These are phyloP conservation scores for Talaromyces trachyspermus DNA, from an alignment of 495 filamentous ascomycete species.

Conservation along the genomic window DNA sequence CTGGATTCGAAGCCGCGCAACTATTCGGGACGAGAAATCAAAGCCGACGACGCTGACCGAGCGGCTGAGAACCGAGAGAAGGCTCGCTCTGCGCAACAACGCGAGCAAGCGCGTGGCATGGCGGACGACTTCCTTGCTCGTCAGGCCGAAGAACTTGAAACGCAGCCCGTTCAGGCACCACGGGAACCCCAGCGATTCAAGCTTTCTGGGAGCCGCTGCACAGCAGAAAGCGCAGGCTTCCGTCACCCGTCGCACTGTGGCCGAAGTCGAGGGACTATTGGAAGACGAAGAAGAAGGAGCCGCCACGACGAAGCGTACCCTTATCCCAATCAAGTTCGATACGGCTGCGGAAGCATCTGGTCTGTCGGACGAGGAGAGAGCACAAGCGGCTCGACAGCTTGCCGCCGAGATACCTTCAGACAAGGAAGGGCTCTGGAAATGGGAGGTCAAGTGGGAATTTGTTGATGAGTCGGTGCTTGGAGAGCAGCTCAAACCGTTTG, in stretches of 20 bases:
- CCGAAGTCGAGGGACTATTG: slow-evolving; percentile 87
- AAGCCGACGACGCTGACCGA: slow-evolving; percentile 75
- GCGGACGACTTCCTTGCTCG: slow-evolving; percentile 89
- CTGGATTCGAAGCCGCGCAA: slow-evolving; percentile 77
- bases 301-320: slow-evolving; percentile 62
- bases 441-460: slow-evolving; percentile 90
- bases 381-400: slow-evolving; percentile 68
- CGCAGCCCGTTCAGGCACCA: slow-evolving; percentile 41
- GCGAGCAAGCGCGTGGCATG: slow-evolving; percentile 74
- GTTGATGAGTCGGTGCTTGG: slow-evolving; percentile 76
- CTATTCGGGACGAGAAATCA: slow-evolving; percentile 65
- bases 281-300: slow-evolving; percentile 89
- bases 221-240: slow-evolving; percentile 70
- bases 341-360: slow-evolving; percentile 57
- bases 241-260: slow-evolving; percentile 70
- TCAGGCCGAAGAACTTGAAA: slow-evolving; percentile 77
- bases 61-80: slow-evolving; percentile 67
- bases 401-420: slow-evolving; percentile 86
- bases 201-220: slow-evolving; percentile 83
- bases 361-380: slow-evolving; percentile 77
- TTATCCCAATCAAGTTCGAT: slow-evolving; percentile 91
- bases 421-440: slow-evolving; percentile 81
- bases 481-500: slow-evolving; percentile 87
- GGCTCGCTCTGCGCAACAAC: slow-evolving; percentile 58
- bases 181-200: slow-evolving; percentile 83